Base-by-base conservation (phyloP, 1,284 basidiomycete species). In the Sanghuangporus weigelae region DNA sequence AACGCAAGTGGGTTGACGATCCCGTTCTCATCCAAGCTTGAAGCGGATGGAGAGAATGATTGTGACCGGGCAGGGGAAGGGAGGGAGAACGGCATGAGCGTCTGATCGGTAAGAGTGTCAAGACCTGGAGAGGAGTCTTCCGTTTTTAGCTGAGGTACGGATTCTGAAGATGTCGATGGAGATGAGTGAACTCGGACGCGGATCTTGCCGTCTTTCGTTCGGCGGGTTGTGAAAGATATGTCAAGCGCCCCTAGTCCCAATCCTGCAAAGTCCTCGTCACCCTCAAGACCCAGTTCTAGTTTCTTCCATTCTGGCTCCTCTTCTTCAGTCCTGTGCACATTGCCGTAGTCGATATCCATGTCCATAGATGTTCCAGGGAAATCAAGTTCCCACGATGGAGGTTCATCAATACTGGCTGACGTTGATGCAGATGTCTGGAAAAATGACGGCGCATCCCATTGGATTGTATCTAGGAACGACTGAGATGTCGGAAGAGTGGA, bases 211-310 rank as follows among this genome's bases (percentile, higher is more conserved):
- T 87, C 82, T 67, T 86, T 81, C 53, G 81, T 78, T 44, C 84
- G 76, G 42, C 78, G 79, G 46, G 86, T 77, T 67, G 89, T 87
- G 69, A 91, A 89, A 50, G 86, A 87, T 71, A 92, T 85, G 68
- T 88, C 84, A 60, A 91, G 75, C 54, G 81, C 84, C 63, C 81
- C 81, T 54, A 88, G 76, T 57, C 77, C 81, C 40, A 82, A 77
- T 42, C 78, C 77, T 57, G 79, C 79, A 55, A 78, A 69, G 19
- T 39, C 57, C 5, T 59, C 46, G 2, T 48, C 63, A 14, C 42
- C 55, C 31, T 79, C 75, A 59, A 78, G 80, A 14, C 79, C 74
- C 67, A 87, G 83, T 70, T 85, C 84, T 39, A 85, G 80, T 68
- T 81, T 83, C 60, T 74, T 73, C 61, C 77, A 69, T 55, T 51